phyloP scores from a whole-genome alignment of 257 asterid genomes.

The Scutellaria barbata region DNA sequence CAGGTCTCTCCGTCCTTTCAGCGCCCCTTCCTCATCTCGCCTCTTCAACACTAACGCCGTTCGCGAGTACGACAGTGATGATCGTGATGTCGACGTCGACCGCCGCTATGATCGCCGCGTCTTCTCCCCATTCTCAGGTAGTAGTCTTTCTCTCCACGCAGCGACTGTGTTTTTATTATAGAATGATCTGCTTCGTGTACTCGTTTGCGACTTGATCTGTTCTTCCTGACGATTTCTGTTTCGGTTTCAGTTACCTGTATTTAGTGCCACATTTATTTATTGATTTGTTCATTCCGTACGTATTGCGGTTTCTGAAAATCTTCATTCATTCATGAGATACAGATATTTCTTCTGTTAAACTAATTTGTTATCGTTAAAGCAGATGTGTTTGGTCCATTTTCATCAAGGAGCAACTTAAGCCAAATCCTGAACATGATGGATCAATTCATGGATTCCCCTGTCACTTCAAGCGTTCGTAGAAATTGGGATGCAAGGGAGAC shows the following conservation, averaged over 20 bases:
- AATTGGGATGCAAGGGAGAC: slow-evolving; percentile 60
- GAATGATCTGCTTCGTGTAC: background rate
- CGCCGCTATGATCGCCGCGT: slow-evolving; percentile 49
- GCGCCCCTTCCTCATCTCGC: slow-evolving; percentile 35
- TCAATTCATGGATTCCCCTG: slow-evolving; percentile 55
- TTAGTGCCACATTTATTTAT: too few species aligned
- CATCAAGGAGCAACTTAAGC: slow-evolving; percentile 61
- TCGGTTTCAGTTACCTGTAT: too few species aligned
- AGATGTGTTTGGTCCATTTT: slow-evolving; percentile 69
- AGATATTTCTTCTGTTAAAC: too few species aligned
- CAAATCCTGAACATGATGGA: slow-evolving; percentile 82
- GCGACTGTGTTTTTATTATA: background rate
- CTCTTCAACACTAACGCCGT: slow-evolving; percentile 48
- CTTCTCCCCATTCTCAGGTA: slow-evolving; percentile 57
- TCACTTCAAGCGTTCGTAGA: slow-evolving; percentile 39
- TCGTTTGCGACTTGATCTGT: too few species aligned
- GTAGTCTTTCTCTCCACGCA: background rate
- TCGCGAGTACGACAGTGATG: slow-evolving; percentile 52
- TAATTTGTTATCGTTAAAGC: background rate
- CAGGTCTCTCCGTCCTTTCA: slow-evolving; percentile 34
- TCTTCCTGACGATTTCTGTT: too few species aligned
- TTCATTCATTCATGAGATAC: too few species aligned
- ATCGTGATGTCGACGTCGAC: slow-evolving; percentile 44
- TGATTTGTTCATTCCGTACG: too few species aligned
- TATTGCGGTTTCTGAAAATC: background rate